These are phyloP conservation scores for Phaeotremella fagi DNA, from an alignment of 768 basidiomycete species.

Conservation along the genomic window DNA sequence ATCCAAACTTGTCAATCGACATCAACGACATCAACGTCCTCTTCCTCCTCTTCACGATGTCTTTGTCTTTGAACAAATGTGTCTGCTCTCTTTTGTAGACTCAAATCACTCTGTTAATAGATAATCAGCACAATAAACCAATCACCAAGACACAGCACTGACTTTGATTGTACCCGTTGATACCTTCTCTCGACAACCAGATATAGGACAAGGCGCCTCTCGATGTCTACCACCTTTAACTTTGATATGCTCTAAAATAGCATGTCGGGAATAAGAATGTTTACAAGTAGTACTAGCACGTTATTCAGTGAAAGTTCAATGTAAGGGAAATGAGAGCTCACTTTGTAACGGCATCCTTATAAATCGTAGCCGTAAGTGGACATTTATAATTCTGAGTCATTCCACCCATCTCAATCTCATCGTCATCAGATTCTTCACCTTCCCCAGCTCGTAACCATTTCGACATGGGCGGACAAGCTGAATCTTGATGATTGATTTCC, in stretches of 20 bases:
- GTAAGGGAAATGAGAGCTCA: no score
- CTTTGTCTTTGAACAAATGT: conserved; percentile 7
- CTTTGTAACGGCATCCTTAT: conserved; percentile 77
- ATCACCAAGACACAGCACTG: no score
- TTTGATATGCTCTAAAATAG: conserved; percentile 63
- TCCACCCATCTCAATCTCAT: conserved; percentile 84
- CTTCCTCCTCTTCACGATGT: conserved; percentile 17
- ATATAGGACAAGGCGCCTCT: conserved; percentile 45
- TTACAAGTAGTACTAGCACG: conserved; percentile 59
- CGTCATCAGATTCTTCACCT: conserved; percentile 69
- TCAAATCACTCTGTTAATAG: conserved; percentile 21
- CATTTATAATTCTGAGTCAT: conserved; percentile 77
- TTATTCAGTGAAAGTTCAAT: no score
- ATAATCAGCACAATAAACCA: no score
- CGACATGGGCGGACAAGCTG: conserved; percentile 37
- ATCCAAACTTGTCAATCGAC: not conserved
- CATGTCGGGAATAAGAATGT: conserved; percentile 73
- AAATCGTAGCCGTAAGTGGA: conserved; percentile 65
- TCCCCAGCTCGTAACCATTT: conserved; percentile 51
- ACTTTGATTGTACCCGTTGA: no score
- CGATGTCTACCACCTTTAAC: not conserved
- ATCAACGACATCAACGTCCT: conserved; percentile 13
- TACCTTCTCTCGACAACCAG: conserved; percentile 19
- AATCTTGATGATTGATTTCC: conserved; percentile 28
- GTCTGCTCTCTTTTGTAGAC: conserved; percentile 22